phyloP scores from a whole-genome alignment of 257 asterid genomes.

The Salvia splendens region DNA sequence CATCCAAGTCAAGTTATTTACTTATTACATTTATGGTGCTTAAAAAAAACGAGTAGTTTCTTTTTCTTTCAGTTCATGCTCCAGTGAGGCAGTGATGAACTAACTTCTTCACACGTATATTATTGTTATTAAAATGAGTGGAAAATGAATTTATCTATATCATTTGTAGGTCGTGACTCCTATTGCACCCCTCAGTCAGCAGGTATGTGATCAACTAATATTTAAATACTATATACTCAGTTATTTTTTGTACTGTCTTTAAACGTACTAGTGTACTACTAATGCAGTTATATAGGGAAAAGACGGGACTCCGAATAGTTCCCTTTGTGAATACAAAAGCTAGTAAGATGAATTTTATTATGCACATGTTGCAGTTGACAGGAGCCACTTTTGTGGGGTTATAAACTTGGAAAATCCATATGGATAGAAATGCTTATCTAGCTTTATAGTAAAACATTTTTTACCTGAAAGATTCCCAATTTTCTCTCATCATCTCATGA shows the following conservation, averaged over 20 bases:
- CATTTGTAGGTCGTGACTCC: constrained; percentile 96
- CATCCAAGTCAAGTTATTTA: constrained; percentile 1
- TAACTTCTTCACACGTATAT: not conserved
- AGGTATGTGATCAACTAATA: constrained; percentile 52
- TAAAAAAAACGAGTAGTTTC: no score
- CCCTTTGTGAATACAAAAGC: constrained; percentile 13
- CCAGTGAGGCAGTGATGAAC: no score
- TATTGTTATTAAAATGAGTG: not conserved
- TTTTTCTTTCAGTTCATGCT: not conserved
- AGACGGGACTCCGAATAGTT: not conserved
- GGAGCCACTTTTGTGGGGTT: constrained; percentile 1
- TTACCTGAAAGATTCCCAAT: not conserved
- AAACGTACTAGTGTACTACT: not conserved
- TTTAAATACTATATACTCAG: no score
- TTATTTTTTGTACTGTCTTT: not conserved
- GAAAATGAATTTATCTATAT: constrained; percentile 19
- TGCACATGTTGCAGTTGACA: no score
- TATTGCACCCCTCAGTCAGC: constrained; percentile 96
- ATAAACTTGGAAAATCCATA: not conserved
- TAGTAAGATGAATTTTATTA: not conserved
- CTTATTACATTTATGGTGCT: constrained; percentile 11
- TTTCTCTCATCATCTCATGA: not conserved
- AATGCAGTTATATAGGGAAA: not conserved
- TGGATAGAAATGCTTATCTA: not conserved
- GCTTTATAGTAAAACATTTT: not conserved